These are phyloP conservation scores for Arthrocladium fulminans DNA, from an alignment of 2,329 filamentous ascomycete species.

Conservation along the genomic window DNA sequence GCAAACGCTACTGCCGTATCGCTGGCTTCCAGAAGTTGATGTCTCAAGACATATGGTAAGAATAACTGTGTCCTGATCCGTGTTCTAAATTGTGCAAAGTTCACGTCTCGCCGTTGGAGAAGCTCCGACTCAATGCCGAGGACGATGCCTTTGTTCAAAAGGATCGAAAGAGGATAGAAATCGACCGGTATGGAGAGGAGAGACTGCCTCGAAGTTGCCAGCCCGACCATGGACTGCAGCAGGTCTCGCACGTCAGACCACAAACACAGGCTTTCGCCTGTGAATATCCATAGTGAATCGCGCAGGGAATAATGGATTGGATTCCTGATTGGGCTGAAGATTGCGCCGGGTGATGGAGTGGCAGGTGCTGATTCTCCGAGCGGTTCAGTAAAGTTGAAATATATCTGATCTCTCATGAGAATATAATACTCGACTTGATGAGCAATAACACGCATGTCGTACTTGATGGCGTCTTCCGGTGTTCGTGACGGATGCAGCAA, in stretches of 20 bases:
- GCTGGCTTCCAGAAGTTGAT: conserved; percentile 60
- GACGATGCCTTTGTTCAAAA: conserved; percentile 82
- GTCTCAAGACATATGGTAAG: conserved; percentile 74
- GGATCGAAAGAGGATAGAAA: conserved; percentile 84
- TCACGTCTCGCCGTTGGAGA: conserved; percentile 84
- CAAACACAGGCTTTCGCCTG: conserved; percentile 72
- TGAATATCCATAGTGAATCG: conserved; percentile 92
- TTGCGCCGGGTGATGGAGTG: conserved; percentile 41
- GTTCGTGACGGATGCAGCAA: conserved; percentile 79
- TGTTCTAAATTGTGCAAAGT: conserved; percentile 83
- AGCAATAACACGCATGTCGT: conserved; percentile 94
- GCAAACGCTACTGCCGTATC: conserved; percentile 72
- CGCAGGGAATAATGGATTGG: conserved; percentile 51
- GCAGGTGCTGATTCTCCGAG: conserved; percentile 41
- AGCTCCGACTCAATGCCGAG: conserved; percentile 87
- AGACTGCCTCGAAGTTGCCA: conserved; percentile 10
- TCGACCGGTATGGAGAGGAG: conserved; percentile 76
- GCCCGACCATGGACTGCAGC: conserved; percentile 39
- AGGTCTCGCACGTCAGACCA: conserved; percentile 88
- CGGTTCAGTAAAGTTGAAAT: conserved; percentile 39
- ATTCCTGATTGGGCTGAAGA: conserved; percentile 31
- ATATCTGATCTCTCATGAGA: conserved; percentile 75
- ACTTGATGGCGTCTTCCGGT: conserved; percentile 77
- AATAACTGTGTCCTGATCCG: conserved; percentile 87
- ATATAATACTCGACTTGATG: conserved; percentile 95